phyloP scores from a whole-genome alignment of 345 rosid genomes.

The Streptanthus diversifolius region DNA sequence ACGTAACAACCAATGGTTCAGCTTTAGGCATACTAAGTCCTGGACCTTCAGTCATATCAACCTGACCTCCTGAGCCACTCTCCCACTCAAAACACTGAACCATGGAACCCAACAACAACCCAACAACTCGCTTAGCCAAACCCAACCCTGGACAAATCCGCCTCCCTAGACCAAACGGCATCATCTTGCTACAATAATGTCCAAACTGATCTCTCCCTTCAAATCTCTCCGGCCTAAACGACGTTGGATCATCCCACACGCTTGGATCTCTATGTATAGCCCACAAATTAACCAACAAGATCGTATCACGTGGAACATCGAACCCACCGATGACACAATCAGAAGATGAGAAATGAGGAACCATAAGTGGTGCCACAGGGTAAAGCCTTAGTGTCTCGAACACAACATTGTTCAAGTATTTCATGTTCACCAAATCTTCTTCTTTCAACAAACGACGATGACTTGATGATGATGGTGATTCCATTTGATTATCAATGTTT shows the following conservation, averaged over 20 bases:
- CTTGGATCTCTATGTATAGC: slow-evolving; percentile 45
- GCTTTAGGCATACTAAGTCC: slow-evolving; percentile 44
- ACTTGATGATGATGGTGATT: slow-evolving; percentile 1
- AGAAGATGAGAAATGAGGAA: slow-evolving; percentile 43
- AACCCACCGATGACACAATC: slow-evolving; percentile 45
- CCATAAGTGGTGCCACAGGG: slow-evolving; percentile 41
- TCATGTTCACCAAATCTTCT: slow-evolving; percentile 30
- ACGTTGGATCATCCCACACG: slow-evolving; percentile 40
- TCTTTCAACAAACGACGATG: slow-evolving; percentile 27
- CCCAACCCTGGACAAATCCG: slow-evolving; percentile 46
- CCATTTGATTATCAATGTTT: slow-evolving; percentile 18
- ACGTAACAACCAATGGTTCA: slow-evolving; percentile 37
- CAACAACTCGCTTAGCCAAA: slow-evolving; percentile 39
- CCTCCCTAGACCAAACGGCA: slow-evolving; percentile 52
- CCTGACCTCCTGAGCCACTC: slow-evolving; percentile 27
- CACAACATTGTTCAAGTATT: slow-evolving; percentile 33
- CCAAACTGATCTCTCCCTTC: slow-evolving; percentile 10
- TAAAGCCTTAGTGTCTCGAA: slow-evolving; percentile 44
- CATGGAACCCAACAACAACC: slow-evolving; percentile 41
- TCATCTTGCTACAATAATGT: slow-evolving; percentile 15
- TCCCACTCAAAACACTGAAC: slow-evolving; percentile 52
- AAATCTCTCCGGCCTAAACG: slow-evolving; percentile 50
- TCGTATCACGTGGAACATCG: slow-evolving; percentile 37
- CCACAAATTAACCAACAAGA: slow-evolving; percentile 42
- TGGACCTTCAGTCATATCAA: slow-evolving; percentile 44